These are phyloP conservation scores for Skeletonema grethae DNA, from an alignment of 108 stramenopile species.

Conservation along the genomic window DNA sequence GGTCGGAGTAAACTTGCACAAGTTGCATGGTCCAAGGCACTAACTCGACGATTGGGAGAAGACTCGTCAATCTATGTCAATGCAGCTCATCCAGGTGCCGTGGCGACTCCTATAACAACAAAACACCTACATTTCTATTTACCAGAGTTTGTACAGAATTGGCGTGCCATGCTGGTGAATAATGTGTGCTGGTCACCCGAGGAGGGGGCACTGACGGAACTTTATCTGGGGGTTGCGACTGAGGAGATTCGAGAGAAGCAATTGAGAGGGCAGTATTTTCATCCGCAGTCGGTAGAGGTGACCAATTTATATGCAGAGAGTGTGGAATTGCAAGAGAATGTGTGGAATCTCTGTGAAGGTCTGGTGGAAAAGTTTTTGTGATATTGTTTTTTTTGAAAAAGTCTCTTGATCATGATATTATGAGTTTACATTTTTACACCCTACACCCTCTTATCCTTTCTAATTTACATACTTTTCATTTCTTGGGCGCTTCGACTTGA, in stretches of 20 bases:
- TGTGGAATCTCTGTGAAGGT: conserved; percentile 57
- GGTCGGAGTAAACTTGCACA: conserved; percentile 64
- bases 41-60: conserved; percentile 39
- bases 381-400: neutral
- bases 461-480: too few relatives aligned
- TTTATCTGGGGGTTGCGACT: conserved; percentile 43
- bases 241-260: conserved; percentile 28
- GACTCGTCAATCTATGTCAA: conserved; percentile 54
- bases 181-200: conserved; percentile 43
- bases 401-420: neutral
- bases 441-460: too few relatives aligned
- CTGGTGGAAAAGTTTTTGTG: conserved; percentile 32
- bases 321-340: conserved; percentile 40
- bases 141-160: conserved; percentile 2
- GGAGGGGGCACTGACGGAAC: conserved; percentile 59
- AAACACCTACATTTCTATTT: too few relatives aligned
- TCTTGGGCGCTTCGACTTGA: too few relatives aligned
- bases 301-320: conserved; percentile 34
- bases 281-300: conserved; percentile 52
- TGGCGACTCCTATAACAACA: conserved; percentile 19
- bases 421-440: too few relatives aligned
- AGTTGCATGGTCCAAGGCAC: conserved; percentile 48
- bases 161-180: conserved; percentile 18
- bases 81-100: conserved; percentile 54
- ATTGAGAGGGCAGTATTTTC: conserved; percentile 60